These are phyloP conservation scores for Fusarium caatingaense DNA, from an alignment of 2,329 filamentous ascomycete genomes.

Conservation along the genomic window DNA sequence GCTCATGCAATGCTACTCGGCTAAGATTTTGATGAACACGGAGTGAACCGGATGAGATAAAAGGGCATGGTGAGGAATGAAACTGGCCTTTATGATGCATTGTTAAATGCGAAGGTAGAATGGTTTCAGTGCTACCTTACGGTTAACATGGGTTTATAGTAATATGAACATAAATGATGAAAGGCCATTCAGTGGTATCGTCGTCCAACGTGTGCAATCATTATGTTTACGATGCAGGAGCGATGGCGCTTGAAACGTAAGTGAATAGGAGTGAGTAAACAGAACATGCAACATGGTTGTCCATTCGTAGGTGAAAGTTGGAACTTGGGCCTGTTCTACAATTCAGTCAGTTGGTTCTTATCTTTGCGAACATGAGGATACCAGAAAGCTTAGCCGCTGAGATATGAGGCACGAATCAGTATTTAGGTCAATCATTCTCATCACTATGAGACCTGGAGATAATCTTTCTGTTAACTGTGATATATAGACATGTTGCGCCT, in stretches of 20 bases:
- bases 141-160: neutral
- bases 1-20: conserved; percentile 12
- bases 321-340: neutral
- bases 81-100: conserved; percentile 30
- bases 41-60: conserved; percentile 12
- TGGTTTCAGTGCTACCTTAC: neutral
- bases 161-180: neutral
- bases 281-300: neutral
- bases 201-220: neutral
- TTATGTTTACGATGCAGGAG: neutral
- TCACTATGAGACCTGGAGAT: neutral
- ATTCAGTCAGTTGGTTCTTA: neutral
- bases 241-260: neutral
- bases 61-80: conserved; percentile 13
- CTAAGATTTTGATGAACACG: conserved; percentile 2
- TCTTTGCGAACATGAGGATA: neutral
- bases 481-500: neutral
- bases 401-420: neutral
- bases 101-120: conserved; percentile 1
- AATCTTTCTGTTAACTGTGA: neutral
- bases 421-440: neutral
- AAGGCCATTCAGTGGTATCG: neutral
- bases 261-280: neutral
- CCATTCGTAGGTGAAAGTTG: neutral
- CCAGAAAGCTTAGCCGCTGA: neutral